Evolutionary conservation across 1,284 basidiomycete species (phyloP).

Genomic region (Anthracocystis panici-leucophaei): DNA sequence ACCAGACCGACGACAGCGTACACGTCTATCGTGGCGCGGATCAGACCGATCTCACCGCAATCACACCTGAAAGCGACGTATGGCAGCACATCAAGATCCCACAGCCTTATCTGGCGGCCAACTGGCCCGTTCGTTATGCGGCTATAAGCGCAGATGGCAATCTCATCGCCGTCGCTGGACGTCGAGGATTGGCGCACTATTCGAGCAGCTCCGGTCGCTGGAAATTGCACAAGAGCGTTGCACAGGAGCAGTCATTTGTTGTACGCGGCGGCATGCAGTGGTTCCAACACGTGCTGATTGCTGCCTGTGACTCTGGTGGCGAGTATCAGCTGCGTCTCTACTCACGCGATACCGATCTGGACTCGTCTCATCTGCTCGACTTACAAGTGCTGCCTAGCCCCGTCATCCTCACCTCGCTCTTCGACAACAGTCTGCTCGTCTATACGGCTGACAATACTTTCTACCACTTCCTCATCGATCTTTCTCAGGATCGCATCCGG

Average conservation of each 20-base stretch:
- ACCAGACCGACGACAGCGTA: conserved; percentile 93
- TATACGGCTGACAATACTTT: conserved; percentile 97
- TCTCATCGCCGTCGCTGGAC: conserved; percentile 91
- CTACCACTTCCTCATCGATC: conserved; percentile 90
- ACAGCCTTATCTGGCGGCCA: conserved; percentile 84
- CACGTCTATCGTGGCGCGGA: conserved; percentile 96
- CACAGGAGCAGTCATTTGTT: conserved; percentile 88
- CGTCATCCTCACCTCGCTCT: conserved; percentile 75
- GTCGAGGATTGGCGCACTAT: conserved; percentile 91
- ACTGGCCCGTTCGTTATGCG: conserved; percentile 96
- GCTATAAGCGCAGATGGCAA: conserved; percentile 90
- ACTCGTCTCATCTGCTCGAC: conserved; percentile 84
- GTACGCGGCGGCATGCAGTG: conserved; percentile 93
- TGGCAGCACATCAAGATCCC: conserved; percentile 77
- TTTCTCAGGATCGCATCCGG: conserved; percentile 84
- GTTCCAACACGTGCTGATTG: conserved; percentile 96
- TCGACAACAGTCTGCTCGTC: conserved; percentile 95
- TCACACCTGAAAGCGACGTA: conserved; percentile 98
- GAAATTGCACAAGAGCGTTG: conserved; percentile 86
- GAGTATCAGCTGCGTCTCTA: conserved; percentile 80
- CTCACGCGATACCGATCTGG: conserved; percentile 92
- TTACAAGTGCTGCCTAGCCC: conserved; percentile 80
- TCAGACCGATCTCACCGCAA: conserved; percentile 96
- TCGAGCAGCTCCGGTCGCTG: conserved; percentile 92
- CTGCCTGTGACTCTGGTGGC: conserved; percentile 75